Evolutionary conservation across 148 eudicot species (phyloP).

Genomic region (Fagopyrum tataricum): DNA sequence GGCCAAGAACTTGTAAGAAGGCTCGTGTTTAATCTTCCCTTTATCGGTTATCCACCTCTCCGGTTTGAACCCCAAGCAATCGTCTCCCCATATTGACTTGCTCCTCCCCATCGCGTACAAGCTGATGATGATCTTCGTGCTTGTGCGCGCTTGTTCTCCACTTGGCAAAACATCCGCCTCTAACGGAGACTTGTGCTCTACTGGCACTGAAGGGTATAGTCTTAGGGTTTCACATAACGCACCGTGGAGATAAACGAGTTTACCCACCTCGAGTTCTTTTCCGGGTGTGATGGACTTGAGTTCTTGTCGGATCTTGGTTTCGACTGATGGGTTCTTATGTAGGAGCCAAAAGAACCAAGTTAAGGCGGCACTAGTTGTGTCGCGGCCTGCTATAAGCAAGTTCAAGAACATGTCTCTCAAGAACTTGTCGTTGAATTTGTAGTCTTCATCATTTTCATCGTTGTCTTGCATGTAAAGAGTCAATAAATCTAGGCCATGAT

Average conservation of each 20-base stretch:
- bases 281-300: neutral
- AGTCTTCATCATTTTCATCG: neutral
- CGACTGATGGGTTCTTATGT: neutral
- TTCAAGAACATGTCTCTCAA: conserved; percentile 20
- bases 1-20: neutral
- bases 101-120: neutral
- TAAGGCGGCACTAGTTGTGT: conserved; percentile 20
- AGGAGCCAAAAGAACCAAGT: conserved; percentile 37
- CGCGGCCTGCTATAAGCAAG: conserved; percentile 23
- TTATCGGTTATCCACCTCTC: neutral
- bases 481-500: conserved; percentile 22
- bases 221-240: neutral
- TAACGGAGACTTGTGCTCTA: neutral
- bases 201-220: neutral
- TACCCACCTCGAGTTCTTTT: neutral
- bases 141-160: neutral
- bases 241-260: neutral
- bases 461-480: conserved; percentile 19
- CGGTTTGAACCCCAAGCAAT: too few species aligned
- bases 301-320: neutral
- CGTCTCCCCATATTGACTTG: too few species aligned
- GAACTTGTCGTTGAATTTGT: conserved; percentile 4
- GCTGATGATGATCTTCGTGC: neutral
- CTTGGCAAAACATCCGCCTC: neutral
- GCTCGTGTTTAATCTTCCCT: neutral